Conservation (phyloP, 2,329 filamentous ascomycete genomes). For the Pseudocercospora fijiensis region DNA sequence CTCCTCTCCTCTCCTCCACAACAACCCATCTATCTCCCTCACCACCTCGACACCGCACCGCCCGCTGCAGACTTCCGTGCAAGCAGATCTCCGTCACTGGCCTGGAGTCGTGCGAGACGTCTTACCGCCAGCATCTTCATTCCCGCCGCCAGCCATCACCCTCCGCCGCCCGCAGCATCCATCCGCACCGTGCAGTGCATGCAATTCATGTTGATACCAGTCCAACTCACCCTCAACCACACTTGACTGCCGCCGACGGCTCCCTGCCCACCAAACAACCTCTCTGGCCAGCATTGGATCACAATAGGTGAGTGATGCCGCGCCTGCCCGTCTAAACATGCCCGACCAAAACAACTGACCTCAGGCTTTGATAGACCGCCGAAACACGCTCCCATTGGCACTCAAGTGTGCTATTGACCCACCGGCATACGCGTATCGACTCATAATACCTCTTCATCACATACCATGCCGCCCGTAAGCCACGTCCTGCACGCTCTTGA, state of each 20-base stretch:
- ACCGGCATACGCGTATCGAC: conserved; percentile 20
- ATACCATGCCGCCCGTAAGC: conserved; percentile 42
- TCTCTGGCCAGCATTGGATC: conserved; percentile 19
- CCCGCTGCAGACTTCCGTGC: neutral
- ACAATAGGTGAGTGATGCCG: conserved; percentile 17
- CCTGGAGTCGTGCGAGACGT: conserved; percentile 16
- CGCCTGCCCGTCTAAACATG: conserved; percentile 12
- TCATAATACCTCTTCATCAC: conserved; percentile 19
- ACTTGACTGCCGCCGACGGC: conserved; percentile 25
- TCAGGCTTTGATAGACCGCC: conserved; percentile 29
- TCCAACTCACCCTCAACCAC: conserved; percentile 28
- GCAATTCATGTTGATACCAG: conserved; percentile 35
- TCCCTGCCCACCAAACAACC: conserved; percentile 24
- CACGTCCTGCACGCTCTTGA: conserved; percentile 3
- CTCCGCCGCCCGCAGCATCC: conserved; percentile 16
- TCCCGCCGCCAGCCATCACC: conserved; percentile 22
- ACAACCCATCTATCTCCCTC: conserved; percentile 3
- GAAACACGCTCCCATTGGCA: conserved; percentile 24
- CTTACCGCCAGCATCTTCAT: conserved; percentile 21
- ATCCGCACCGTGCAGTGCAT: conserved; percentile 30
- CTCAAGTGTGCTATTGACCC: conserved; percentile 24
- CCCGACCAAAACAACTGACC: conserved; percentile 30
- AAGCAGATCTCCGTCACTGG: conserved; percentile 1
- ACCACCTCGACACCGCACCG: neutral
- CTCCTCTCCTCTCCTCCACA: neutral